Conservation (phyloP, 495 filamentous ascomycete species). For the Hyaloscypha finlandica region DNA sequence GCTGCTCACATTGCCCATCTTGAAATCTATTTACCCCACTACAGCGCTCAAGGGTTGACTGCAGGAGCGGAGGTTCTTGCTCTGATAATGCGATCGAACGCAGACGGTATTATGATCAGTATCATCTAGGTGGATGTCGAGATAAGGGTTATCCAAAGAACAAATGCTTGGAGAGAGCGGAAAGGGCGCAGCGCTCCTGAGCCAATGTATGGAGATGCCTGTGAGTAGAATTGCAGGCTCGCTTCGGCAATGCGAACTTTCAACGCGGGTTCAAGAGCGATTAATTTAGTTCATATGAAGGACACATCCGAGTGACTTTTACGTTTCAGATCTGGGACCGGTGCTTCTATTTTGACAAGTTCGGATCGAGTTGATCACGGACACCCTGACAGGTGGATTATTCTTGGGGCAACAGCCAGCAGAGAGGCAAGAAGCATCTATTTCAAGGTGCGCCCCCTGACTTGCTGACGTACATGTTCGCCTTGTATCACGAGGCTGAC, state of each 20-base stretch:
- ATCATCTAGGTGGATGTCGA: conserved; percentile 28
- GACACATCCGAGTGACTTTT: neutral
- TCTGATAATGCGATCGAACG: conserved; percentile 21
- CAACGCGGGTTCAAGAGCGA: neutral
- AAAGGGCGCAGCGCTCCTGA: neutral
- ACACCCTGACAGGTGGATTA: neutral
- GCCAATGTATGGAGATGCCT: conserved; percentile 1
- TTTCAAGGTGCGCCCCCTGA: neutral
- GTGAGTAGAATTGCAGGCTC: neutral
- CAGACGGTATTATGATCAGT: conserved; percentile 21
- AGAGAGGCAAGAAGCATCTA: neutral
- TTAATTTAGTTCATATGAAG: conserved; percentile 9
- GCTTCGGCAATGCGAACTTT: conserved; percentile 1
- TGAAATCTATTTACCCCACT: conserved; percentile 31
- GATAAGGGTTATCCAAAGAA: conserved; percentile 29
- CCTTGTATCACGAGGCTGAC: neutral
- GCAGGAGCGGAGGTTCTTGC: conserved; percentile 3
- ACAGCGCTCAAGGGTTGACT: conserved; percentile 10
- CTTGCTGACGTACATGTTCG: conserved; percentile 2
- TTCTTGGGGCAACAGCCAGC: neutral
- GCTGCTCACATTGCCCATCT: conserved; percentile 93
- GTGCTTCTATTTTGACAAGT: neutral
- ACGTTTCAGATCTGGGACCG: conserved; percentile 7
- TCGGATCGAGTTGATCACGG: neutral
- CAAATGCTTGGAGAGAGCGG: conserved; percentile 13